phyloP scores from a whole-genome alignment of 208 protist species.

The Leishmania arabica region DNA sequence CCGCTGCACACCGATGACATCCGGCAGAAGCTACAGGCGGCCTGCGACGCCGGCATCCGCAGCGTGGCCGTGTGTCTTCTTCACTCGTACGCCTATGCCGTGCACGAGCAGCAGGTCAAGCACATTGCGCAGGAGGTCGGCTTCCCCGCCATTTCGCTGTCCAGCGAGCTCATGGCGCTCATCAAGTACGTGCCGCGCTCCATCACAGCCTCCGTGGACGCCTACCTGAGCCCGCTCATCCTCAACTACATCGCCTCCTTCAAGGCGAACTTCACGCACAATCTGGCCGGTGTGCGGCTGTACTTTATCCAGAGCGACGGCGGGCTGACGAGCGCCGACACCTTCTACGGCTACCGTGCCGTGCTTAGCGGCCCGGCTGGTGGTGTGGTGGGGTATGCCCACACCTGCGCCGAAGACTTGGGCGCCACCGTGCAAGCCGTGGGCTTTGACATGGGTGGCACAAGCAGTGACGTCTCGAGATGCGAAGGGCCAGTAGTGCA shows the following conservation, averaged over 20 bases:
- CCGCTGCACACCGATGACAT: slow-evolving; percentile 55
- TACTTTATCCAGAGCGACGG: slow-evolving; percentile 94
- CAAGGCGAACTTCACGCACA: slow-evolving; percentile 48
- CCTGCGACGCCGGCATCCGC: slow-evolving; percentile 77
- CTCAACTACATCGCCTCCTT: slow-evolving; percentile 82
- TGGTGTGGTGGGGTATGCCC: slow-evolving; percentile 94
- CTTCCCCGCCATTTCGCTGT: slow-evolving; percentile 93
- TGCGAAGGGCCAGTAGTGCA: slow-evolving; percentile 77
- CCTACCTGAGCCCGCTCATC: slow-evolving; percentile 96
- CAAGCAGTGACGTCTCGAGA: slow-evolving; percentile 94
- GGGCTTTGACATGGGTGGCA: slow-evolving; percentile 97
- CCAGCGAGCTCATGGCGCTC: slow-evolving; percentile 92
- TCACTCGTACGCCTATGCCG: slow-evolving; percentile 92
- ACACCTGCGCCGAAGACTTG: slow-evolving; percentile 68
- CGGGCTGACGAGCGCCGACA: slow-evolving; percentile 87
- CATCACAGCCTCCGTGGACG: slow-evolving; percentile 95
- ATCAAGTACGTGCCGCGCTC: slow-evolving; percentile 93
- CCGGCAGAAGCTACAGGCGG: slow-evolving; percentile 36
- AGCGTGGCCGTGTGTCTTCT: slow-evolving; percentile 93
- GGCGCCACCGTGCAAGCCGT: slow-evolving; percentile 54
- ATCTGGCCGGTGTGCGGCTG: slow-evolving; percentile 56
- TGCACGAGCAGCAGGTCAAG: slow-evolving; percentile 88
- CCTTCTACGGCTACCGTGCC: slow-evolving; percentile 91
- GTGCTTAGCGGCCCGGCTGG: slow-evolving; percentile 95
- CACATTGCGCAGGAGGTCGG: slow-evolving; percentile 83